A percentile compares a stretch with the other conserved stretches of the same genome.
Evolutionary conservation across 805 yeast species (phyloP).

Genomic region (Suhomyces prunicola): DNA sequence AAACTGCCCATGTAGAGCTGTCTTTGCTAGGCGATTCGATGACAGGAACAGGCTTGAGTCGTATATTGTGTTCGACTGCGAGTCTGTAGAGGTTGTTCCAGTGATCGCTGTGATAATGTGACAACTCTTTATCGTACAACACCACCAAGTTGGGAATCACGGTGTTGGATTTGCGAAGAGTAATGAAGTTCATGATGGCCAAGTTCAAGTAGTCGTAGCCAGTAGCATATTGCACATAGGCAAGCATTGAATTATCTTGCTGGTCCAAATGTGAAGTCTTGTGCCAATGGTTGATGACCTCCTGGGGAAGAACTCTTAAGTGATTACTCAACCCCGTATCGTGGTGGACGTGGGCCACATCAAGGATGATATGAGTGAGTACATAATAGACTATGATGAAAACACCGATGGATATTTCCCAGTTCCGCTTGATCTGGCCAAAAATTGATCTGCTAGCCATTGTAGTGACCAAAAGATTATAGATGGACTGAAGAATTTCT

Average conservation of each 20-base stretch:
- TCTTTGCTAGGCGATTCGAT: slow-evolving; percentile 11
- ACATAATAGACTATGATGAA: slow-evolving; percentile 19
- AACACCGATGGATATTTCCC: slow-evolving; percentile 24
- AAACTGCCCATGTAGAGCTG: slow-evolving; percentile 42
- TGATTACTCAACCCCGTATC: slow-evolving; percentile 13
- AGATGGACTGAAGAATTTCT: neutral
- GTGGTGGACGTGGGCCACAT: slow-evolving; percentile 8
- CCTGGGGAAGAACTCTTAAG: slow-evolving; percentile 23
- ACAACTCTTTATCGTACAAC: slow-evolving; percentile 28
- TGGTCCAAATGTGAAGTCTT: neutral
- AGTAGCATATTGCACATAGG: slow-evolving; percentile 64
- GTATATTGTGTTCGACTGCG: slow-evolving; percentile 21
- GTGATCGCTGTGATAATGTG: slow-evolving; percentile 5
- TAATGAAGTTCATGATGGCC: slow-evolving; percentile 44
- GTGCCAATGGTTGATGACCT: slow-evolving; percentile 16
- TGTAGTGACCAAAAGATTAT: neutral
- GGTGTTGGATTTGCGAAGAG: slow-evolving; percentile 31
- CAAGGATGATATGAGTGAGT: slow-evolving; percentile 16
- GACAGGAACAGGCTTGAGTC: slow-evolving; percentile 22
- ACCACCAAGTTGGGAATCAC: slow-evolving; percentile 48
- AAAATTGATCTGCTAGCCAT: neutral
- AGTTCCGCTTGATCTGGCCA: slow-evolving; percentile 10
- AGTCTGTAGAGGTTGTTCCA: slow-evolving; percentile 12
- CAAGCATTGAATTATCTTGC: slow-evolving; percentile 27
- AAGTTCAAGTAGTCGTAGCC: slow-evolving; percentile 48